Conservation (phyloP, 1,284 basidiomycete genomes). For the Rhizoctonia solani region DNA sequence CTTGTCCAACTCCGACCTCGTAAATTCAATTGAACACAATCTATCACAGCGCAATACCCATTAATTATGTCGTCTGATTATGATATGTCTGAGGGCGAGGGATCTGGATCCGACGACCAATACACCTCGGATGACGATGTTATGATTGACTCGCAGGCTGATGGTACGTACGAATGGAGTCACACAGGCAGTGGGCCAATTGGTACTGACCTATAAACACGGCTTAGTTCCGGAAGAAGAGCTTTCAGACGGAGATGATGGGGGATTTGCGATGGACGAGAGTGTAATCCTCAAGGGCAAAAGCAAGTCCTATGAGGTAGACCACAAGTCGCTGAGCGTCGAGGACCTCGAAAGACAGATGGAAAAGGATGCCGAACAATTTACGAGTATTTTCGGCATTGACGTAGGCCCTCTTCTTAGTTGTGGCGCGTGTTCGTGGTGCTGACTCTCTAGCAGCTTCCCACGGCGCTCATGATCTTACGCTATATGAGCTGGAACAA, state of each 20-base stretch:
- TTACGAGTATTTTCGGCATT: slow-evolving; percentile 82
- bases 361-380: slow-evolving; percentile 77
- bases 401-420: slow-evolving; percentile 61
- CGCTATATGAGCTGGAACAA: slow-evolving; percentile 94
- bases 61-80: slow-evolving; percentile 69
- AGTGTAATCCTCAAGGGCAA: slow-evolving; percentile 52
- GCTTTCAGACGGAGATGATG: slow-evolving; percentile 44
- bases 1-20: background rate
- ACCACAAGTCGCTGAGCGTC: slow-evolving; percentile 75
- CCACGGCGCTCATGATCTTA: slow-evolving; percentile 76
- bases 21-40: background rate
- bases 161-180: slow-evolving; percentile 9
- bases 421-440: slow-evolving; percentile 28
- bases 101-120: slow-evolving; percentile 42
- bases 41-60: background rate
- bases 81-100: slow-evolving; percentile 42
- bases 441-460: slow-evolving; percentile 42
- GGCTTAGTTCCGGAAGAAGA: slow-evolving; percentile 29
- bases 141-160: slow-evolving; percentile 32
- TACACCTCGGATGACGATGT: slow-evolving; percentile 67
- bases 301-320: slow-evolving; percentile 74
- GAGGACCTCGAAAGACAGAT: slow-evolving; percentile 76
- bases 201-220: background rate
- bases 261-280: slow-evolving; percentile 60
- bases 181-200: background rate